Percentiles rank a stretch among this genome's conserved stretches.
Conservation (phyloP, 2,329 filamentous ascomycete species). For the Aotearoamyces nothofagi region DNA sequence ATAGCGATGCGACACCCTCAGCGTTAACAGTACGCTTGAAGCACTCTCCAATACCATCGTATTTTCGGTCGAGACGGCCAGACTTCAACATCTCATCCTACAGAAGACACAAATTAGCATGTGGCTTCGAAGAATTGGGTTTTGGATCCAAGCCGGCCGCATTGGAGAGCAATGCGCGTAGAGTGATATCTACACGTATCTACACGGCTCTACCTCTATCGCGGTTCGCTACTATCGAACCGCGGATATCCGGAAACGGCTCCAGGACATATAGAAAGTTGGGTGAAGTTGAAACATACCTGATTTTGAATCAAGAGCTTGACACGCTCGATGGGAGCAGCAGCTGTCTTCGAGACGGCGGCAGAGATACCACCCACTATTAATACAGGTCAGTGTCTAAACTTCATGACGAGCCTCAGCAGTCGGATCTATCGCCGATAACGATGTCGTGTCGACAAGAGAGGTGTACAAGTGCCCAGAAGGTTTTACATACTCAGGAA, state of each 20-base stretch:
- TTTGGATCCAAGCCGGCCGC: too few species aligned
- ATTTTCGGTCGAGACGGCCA: constrained; percentile 96
- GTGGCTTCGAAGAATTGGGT: too few species aligned
- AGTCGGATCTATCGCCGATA: constrained; percentile 6
- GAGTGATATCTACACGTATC: too few species aligned
- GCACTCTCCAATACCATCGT: constrained; percentile 86
- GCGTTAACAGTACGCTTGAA: constrained; percentile 81
- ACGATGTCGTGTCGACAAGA: constrained; percentile 5
- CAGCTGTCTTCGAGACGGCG: constrained; percentile 99
- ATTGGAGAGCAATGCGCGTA: too few species aligned
- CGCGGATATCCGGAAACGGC: too few species aligned
- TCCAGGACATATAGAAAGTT: too few species aligned
- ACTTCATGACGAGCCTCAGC: constrained; percentile 1
- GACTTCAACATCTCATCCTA: constrained; percentile 99
- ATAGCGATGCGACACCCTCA: constrained; percentile 91
- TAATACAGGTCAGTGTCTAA: constrained; percentile 18
- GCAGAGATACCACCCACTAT: constrained; percentile 99
- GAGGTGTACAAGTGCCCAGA: too few species aligned
- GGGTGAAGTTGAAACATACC: too few species aligned
- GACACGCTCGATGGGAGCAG: constrained; percentile 99
- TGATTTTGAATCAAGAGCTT: constrained; percentile 99
- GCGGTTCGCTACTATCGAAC: too few species aligned
- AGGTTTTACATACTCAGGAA: constrained; percentile 99
- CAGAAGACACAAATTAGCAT: constrained; percentile 10
- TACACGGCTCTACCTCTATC: too few species aligned